Evolutionary conservation across 441 rosid species (phyloP).

Genomic region (Bruguiera hainesii): DNA sequence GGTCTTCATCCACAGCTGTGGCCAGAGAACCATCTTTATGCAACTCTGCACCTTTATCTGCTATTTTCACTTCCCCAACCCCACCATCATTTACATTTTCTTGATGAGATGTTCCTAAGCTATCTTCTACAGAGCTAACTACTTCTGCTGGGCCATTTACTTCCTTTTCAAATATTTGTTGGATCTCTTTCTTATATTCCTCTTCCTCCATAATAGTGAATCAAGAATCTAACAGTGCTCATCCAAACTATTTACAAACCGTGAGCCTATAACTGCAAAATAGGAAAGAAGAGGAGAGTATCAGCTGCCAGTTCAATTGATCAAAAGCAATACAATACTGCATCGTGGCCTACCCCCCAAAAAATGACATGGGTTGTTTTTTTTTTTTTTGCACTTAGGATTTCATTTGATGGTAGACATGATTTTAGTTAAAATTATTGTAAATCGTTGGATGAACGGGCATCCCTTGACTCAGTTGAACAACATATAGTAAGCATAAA

Average conservation of each 20-base stretch:
- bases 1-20: constrained; percentile 53
- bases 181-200: constrained; percentile 55
- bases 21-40: constrained; percentile 34
- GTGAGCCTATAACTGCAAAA: constrained; percentile 24
- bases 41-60: constrained; percentile 24
- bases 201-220: constrained; percentile 64
- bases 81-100: constrained; percentile 29
- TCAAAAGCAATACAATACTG: background rate
- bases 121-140: constrained; percentile 36
- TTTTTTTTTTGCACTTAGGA: background rate
- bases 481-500: too few species aligned
- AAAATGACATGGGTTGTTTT: background rate
- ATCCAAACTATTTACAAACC: constrained; percentile 29
- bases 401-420: too few species aligned
- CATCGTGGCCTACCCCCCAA: background rate
- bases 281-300: constrained; percentile 5
- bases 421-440: too few species aligned
- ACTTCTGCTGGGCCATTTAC: constrained; percentile 23
- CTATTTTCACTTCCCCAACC: constrained; percentile 28
- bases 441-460: too few species aligned
- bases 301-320: background rate
- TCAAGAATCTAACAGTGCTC: constrained; percentile 27
- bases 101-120: constrained; percentile 33
- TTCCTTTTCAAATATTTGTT: constrained; percentile 34
- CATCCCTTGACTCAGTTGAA: too few species aligned